Percentiles rank a stretch among this genome's conserved stretches.
Evolutionary conservation across 495 filamentous ascomycete species (phyloP).

Genomic region (Aspergillus kassunensis): DNA sequence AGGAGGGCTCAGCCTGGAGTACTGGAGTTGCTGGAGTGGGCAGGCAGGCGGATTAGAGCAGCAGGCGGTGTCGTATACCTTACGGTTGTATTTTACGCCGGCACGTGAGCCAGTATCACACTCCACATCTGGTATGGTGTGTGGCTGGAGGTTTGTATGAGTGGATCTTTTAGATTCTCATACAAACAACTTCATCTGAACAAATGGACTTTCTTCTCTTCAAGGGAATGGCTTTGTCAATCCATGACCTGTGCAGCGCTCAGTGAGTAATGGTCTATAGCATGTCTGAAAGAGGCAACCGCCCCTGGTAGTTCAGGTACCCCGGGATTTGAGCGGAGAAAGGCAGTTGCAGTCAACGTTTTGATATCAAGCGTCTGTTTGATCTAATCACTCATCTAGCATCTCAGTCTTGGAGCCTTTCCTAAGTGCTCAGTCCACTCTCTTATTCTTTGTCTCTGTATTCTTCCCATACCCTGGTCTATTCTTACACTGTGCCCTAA

Average conservation of each 20-base stretch:
- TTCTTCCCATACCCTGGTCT: background rate
- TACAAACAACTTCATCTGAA: background rate
- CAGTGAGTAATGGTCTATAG: no score
- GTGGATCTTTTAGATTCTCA: background rate
- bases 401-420: background rate
- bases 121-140: background rate
- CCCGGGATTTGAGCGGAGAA: conserved; percentile 1
- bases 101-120: background rate
- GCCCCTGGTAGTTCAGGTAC: background rate
- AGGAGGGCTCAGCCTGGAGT: conserved; percentile 7
- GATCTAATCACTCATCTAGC: background rate
- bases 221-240: no score
- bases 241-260: no score
- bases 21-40: conserved; percentile 4
- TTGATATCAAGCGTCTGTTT: background rate
- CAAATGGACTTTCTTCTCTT: no score
- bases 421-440: background rate
- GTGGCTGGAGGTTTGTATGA: background rate
- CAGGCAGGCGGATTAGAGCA: conserved; percentile 10
- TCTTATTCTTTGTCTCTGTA: background rate
- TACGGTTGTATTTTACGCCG: background rate
- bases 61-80: conserved; percentile 9
- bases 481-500: background rate
- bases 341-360: conserved; percentile 3
- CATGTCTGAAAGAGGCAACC: conserved; percentile 9